These are phyloP conservation scores for Saturnispora gosingensis DNA, from an alignment of 805 yeast species.

Conservation along the genomic window DNA sequence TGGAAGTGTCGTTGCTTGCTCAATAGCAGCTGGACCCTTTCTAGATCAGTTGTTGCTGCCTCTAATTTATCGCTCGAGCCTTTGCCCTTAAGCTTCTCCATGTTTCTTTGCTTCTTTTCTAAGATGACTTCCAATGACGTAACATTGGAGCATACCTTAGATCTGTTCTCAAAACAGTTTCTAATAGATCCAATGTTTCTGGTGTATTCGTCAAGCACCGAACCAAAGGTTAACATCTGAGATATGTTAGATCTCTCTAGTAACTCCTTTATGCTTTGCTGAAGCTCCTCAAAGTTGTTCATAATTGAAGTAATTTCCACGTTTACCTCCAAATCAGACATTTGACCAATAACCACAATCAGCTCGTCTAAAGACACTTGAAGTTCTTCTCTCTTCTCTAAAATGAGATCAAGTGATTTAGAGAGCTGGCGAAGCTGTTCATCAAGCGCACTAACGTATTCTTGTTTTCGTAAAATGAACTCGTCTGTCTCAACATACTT, in stretches of 20 bases:
- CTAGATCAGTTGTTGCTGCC: constrained; percentile 49
- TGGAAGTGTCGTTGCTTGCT: constrained; percentile 48
- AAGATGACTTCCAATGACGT: constrained; percentile 36
- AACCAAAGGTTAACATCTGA: constrained; percentile 78
- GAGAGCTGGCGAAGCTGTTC: constrained; percentile 59
- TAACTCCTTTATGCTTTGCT: constrained; percentile 59
- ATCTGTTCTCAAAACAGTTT: constrained; percentile 65
- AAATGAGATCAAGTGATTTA: constrained; percentile 63
- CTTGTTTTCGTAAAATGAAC: constrained; percentile 61
- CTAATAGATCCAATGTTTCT: constrained; percentile 69
- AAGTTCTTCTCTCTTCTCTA: constrained; percentile 68
- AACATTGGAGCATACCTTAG: constrained; percentile 41
- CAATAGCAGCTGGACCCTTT: constrained; percentile 43
- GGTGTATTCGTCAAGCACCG: constrained; percentile 80
- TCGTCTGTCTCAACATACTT: constrained; percentile 73
- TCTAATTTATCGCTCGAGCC: constrained; percentile 51
- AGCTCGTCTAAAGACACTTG: constrained; percentile 62
- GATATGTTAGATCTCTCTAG: constrained; percentile 72
- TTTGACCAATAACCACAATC: constrained; percentile 38
- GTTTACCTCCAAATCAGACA: constrained; percentile 71
- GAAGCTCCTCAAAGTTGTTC: constrained; percentile 61
- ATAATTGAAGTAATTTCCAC: constrained; percentile 55
- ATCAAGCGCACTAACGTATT: constrained; percentile 64
- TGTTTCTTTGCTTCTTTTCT: constrained; percentile 36
- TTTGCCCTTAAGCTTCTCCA: constrained; percentile 36